Evolutionary conservation across 805 yeast species (phyloP), one percentile per base, ranked within the genome.

Genomic region (Saturnispora besseyi): DNA sequence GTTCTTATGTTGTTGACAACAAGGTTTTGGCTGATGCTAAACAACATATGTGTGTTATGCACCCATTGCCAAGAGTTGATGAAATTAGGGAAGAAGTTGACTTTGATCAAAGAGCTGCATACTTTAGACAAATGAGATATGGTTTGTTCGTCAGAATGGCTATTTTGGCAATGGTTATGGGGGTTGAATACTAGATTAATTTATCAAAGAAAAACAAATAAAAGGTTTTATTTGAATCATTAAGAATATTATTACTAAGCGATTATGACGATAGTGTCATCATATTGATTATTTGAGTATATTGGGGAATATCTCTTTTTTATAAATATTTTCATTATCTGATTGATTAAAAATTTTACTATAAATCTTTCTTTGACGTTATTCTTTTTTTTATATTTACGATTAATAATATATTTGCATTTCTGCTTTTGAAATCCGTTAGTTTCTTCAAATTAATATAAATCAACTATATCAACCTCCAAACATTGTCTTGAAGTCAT

Each of bases 121-220:
- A 93, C 75, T 93, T 93, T 78, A 86, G 99, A 80, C 98, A 93
- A 76, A 93, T 93, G 99, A 85, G 95, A 70, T 91, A 93, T 66
- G 99, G 99, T 54, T 76, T 93, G 67, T 93, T 84, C 65, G 96
- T 95, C 44, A 89, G 99, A 78, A 93, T 93, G 99, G 99, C 99
- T 10, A 75, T 93, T 60, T 78, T 93, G 65, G 96, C 98, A 50
- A 85, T 93, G 96, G 99, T 95, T 56, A 82, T 93, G 70, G 98
- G 98, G 64, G 89, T 87, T 62, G 96, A 88, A 66, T 80, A 84
- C 56, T 86, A 72, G 38, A 34, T 28, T 29, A 36, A 41, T 41
- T 15, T 24, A 8, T 18, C 15, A 32, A 22, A 13, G 29, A 28
- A 15, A 13, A 37, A 44, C 8, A 21, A 13, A 15, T 9, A 12